Conservation (phyloP, 331 rosid species). For the Malus hybrid region DNA sequence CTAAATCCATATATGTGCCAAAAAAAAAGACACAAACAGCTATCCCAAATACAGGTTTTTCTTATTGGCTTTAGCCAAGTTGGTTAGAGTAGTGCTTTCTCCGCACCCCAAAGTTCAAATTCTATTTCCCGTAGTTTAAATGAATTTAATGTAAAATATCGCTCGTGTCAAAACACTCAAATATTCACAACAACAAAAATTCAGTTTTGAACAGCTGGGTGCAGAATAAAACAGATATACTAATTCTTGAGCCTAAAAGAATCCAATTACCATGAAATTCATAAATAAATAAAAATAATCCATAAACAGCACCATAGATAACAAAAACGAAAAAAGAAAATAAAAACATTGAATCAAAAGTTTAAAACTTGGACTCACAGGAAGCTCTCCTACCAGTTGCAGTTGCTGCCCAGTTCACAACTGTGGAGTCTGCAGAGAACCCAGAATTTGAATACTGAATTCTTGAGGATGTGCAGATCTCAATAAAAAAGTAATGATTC, state of each 20-base stretch:
- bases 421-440: slow-evolving; percentile 1
- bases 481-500: slow-evolving; percentile 5
- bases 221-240: not conserved
- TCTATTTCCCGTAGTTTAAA: no score
- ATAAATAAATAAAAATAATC: slow-evolving; percentile 11
- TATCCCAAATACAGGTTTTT: no score
- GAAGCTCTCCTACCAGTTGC: not conserved
- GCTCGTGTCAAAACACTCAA: no score
- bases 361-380: slow-evolving; percentile 6
- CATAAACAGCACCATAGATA: not conserved
- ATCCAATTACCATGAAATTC: not conserved
- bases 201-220: no score
- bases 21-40: no score
- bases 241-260: not conserved
- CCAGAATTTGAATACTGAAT: slow-evolving; percentile 14
- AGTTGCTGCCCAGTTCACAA: not conserved
- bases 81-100: no score
- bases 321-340: not conserved
- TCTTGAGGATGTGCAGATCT: slow-evolving; percentile 31
- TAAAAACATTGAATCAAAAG: not conserved
- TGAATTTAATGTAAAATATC: no score
- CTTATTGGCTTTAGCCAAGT: no score
- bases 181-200: no score
- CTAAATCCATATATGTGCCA: no score
- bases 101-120: no score